These are phyloP conservation scores for Agapanthus africanus DNA, from an alignment of 106 monocot genomes.

Conservation along the genomic window DNA sequence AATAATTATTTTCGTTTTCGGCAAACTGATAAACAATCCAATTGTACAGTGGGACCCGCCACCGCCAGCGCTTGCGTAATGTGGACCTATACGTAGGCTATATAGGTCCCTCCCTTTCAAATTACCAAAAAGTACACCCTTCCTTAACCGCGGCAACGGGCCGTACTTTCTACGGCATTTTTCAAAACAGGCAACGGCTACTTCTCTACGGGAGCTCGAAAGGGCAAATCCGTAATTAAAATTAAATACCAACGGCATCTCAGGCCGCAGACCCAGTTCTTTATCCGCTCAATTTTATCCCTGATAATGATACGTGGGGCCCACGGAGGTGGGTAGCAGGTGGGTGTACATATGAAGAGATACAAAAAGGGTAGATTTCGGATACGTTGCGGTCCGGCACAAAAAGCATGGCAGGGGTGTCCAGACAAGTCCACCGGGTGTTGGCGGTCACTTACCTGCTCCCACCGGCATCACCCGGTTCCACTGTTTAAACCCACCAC, in stretches of 20 bases:
- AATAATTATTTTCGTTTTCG: too few relatives aligned
- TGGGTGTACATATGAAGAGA: neutral
- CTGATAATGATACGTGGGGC: neutral
- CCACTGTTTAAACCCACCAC: neutral
- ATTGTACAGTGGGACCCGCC: too few relatives aligned
- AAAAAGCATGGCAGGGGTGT: neutral
- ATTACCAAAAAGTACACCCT: too few relatives aligned
- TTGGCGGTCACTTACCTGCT: constrained; percentile 10
- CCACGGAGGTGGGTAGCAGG: neutral
- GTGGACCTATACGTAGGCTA: too few relatives aligned
- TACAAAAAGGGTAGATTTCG: neutral
- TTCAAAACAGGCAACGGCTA: constrained; percentile 11
- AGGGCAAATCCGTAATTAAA: constrained; percentile 3
- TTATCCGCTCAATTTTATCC: neutral
- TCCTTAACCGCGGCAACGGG: too few relatives aligned
- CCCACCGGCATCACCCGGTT: constrained; percentile 11
- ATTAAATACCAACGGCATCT: neutral
- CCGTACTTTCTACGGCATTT: too few relatives aligned
- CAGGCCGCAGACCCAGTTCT: too few relatives aligned
- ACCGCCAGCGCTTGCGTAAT: too few relatives aligned
- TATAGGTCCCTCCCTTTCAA: too few relatives aligned
- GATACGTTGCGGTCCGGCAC: neutral
- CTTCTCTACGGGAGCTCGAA: constrained; percentile 6
- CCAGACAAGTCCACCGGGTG: constrained; percentile 10
- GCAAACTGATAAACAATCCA: too few relatives aligned